A percentile compares a stretch with the other conserved stretches of the same genome.
Conservation (phyloP, 2,329 filamentous ascomycete species). For the Apiospora aurea region DNA sequence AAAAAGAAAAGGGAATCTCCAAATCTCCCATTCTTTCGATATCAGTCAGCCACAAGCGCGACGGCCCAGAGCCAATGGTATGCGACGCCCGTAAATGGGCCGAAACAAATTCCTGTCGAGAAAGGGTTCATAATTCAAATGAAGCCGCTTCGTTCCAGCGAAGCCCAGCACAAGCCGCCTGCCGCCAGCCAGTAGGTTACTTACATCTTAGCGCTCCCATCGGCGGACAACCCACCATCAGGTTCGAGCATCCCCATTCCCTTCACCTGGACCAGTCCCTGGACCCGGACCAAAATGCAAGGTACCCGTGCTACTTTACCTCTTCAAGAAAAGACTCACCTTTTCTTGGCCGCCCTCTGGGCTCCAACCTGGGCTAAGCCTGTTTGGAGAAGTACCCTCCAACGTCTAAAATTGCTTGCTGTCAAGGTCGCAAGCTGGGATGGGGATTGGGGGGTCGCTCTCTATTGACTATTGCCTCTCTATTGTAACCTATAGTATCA, state of each 20-base stretch:
- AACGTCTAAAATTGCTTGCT: constrained; percentile 7
- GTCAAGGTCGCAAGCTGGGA: constrained; percentile 3
- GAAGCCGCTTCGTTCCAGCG: constrained; percentile 19
- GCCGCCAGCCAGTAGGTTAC: not conserved
- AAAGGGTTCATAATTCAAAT: constrained; percentile 16
- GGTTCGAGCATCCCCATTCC: not conserved
- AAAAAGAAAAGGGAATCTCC: not conserved
- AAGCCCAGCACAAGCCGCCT: not conserved
- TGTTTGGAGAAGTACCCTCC: not conserved
- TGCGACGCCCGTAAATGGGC: constrained; percentile 8
- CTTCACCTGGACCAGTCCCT: not conserved
- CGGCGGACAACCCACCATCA: too few relatives aligned
- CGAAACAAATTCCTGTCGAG: constrained; percentile 19
- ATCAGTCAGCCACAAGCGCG: constrained; percentile 6
- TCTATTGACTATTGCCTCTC: not conserved
- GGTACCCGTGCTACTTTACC: constrained; percentile 16
- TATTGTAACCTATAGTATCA: constrained; percentile 15
- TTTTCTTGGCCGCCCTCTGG: not conserved
- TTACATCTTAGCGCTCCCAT: constrained; percentile 2
- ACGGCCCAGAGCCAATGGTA: not conserved
- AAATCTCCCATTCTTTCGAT: not conserved
- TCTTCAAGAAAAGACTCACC: not conserved
- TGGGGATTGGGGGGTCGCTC: not conserved
- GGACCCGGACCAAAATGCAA: constrained; percentile 1
- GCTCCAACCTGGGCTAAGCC: not conserved